phyloP scores from a whole-genome alignment of 2,329 filamentous ascomycete species.

The Chaetomium globosum region DNA sequence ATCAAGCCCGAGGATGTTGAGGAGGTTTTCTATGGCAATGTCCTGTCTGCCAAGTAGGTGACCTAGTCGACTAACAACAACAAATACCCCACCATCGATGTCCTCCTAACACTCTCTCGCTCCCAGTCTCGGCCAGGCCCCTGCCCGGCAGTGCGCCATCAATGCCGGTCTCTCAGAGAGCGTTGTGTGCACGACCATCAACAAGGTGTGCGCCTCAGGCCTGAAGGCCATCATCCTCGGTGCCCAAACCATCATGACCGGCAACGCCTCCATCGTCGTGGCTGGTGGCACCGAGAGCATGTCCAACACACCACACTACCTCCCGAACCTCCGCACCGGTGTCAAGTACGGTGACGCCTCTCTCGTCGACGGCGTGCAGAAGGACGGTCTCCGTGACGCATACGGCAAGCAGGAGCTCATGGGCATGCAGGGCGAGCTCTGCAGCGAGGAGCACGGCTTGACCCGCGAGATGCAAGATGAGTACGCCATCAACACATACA shows the following conservation, averaged over 20 bases:
- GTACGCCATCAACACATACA: constrained; percentile 93
- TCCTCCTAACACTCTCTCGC: constrained; percentile 30
- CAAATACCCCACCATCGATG: background rate
- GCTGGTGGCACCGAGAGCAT: constrained; percentile 97
- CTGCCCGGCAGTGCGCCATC: constrained; percentile 90
- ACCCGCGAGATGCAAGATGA: constrained; percentile 86
- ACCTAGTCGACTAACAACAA: background rate
- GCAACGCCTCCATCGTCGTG: constrained; percentile 88
- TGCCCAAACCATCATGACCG: constrained; percentile 96
- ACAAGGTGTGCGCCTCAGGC: constrained; percentile 97
- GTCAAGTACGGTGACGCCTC: constrained; percentile 92
- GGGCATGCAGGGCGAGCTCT: constrained; percentile 91
- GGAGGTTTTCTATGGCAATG: constrained; percentile 98
- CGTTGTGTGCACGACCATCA: constrained; percentile 87
- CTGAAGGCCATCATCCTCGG: constrained; percentile 94
- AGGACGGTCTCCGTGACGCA: constrained; percentile 91
- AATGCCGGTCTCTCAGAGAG: constrained; percentile 79
- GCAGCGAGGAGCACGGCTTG: constrained; percentile 79
- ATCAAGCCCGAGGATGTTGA: constrained; percentile 89
- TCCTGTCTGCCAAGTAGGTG: constrained; percentile 87
- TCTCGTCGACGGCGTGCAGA: constrained; percentile 86
- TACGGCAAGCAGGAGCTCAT: constrained; percentile 94
- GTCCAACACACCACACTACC: constrained; percentile 97
- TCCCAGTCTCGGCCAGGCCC: constrained; percentile 86
- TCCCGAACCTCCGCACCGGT: constrained; percentile 80